A percentile compares a stretch with the other conserved stretches of the same genome.
phyloP scores from a whole-genome alignment of 768 basidiomycete genomes.

The Phylloporus sp. region DNA sequence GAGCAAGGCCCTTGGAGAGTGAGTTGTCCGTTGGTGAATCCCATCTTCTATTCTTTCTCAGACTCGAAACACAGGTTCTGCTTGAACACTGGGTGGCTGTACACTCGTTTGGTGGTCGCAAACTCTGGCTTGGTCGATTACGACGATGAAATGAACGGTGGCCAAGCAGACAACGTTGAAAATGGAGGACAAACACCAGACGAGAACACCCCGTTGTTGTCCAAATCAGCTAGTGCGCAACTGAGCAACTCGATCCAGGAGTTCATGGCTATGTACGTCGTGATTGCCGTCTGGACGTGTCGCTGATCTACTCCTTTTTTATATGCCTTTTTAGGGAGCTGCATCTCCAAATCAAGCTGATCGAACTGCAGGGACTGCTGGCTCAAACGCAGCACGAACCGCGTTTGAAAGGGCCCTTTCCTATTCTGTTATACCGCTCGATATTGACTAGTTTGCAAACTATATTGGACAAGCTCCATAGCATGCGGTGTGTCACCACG shows the following conservation, averaged over 20 bases:
- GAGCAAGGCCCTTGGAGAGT: slow-evolving; percentile 84
- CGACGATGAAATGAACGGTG: slow-evolving; percentile 18
- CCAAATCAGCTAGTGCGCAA: slow-evolving; percentile 36
- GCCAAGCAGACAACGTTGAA: not conserved
- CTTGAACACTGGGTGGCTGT: slow-evolving; percentile 90
- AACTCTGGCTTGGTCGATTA: slow-evolving; percentile 69
- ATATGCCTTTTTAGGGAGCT: slow-evolving; percentile 63
- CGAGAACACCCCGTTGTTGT: slow-evolving; percentile 30
- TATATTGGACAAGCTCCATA: slow-evolving; percentile 85
- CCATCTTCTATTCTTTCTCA: not conserved
- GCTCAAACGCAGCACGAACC: slow-evolving; percentile 91
- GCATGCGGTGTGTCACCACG: slow-evolving; percentile 96
- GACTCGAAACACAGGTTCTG: slow-evolving; percentile 59
- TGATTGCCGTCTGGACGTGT: not conserved
- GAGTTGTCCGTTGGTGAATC: slow-evolving; percentile 16
- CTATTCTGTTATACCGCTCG: slow-evolving; percentile 75
- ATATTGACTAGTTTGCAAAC: slow-evolving; percentile 78
- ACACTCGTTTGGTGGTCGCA: slow-evolving; percentile 83
- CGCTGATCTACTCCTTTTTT: slow-evolving; percentile 8
- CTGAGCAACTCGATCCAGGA: slow-evolving; percentile 67
- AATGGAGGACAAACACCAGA: slow-evolving; percentile 12
- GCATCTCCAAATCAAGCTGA: slow-evolving; percentile 87
- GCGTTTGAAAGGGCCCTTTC: slow-evolving; percentile 93
- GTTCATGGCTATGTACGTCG: slow-evolving; percentile 86
- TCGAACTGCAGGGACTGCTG: slow-evolving; percentile 79